phyloP scores from a whole-genome alignment of 129 eudicot genomes.

The Flaveria linearis region DNA sequence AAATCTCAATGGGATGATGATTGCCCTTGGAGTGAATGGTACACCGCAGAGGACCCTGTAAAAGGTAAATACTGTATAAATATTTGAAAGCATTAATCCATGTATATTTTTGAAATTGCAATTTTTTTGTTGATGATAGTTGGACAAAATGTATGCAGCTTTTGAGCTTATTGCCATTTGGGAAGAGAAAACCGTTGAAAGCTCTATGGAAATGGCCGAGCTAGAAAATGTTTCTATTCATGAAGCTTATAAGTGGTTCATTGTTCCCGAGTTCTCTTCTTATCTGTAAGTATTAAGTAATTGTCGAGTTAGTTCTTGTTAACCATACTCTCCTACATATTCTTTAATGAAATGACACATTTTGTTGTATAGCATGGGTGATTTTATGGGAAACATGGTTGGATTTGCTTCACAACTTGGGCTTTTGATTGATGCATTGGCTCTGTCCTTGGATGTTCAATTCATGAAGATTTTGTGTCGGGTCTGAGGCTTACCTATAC shows the following conservation, averaged over 20 bases:
- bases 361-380: conserved; percentile 45
- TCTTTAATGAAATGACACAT: not conserved
- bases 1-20: conserved; percentile 91
- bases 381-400: conserved; percentile 43
- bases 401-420: conserved; percentile 92
- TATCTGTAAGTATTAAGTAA: conserved; percentile 51
- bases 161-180: conserved; percentile 66
- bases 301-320: not conserved
- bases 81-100: conserved; percentile 9
- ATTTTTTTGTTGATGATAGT: conserved; percentile 17
- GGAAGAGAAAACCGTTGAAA: conserved; percentile 68
- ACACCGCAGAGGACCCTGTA: conserved; percentile 88
- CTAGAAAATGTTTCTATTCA: conserved; percentile 79
- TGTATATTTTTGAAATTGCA: conserved; percentile 1
- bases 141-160: conserved; percentile 50
- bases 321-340: not conserved
- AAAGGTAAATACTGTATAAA: conserved; percentile 49
- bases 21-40: conserved; percentile 97
- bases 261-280: conserved; percentile 60
- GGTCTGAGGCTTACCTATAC: conserved; percentile 38
- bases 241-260: conserved; percentile 87
- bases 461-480: conserved; percentile 88
- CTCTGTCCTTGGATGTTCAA: conserved; percentile 65
- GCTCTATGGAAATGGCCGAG: conserved; percentile 96
- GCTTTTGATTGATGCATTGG: conserved; percentile 63